Evolutionary conservation across 2,329 filamentous ascomycete genomes (phyloP), one percentile per base, ranked within the genome.

Genomic region (Fusarium sp.): DNA sequence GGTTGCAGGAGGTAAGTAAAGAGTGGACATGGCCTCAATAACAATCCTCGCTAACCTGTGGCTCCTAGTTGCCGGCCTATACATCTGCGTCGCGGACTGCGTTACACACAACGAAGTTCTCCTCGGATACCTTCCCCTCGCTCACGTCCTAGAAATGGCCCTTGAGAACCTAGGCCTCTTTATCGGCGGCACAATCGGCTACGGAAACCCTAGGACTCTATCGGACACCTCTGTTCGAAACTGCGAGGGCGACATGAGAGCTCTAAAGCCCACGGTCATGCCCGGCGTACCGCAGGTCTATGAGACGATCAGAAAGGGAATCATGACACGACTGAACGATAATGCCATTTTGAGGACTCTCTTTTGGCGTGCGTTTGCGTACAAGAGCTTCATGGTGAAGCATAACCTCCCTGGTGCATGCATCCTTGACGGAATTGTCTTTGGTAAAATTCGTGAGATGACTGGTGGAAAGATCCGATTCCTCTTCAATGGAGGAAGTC

Each of bases 221-320:
- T 92, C 95, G 4, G 95, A 98, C 78, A 82, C 85, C 3, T 96
- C 92, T 10, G 92, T 97, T 80, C 90, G 90, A 69, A 96, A 98
- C 80, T 98, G 93, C 83, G 90, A 91, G 69, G 95, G 96, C 72
- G 96, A 99, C 74, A 97, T 98, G 82, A 91, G 92, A 62, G 94
- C 97, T 77, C 91, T 98, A 77, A 88, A 88, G 72, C 96, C 96
- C 1, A 97, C 94, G 1, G 88, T 97, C 77, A 87, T 99, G 78
- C 91, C 97, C 25, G 96, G 96, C 78, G 96, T 99, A 2, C 96
- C 96, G 0, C 94, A 97, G 59, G 92, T 98, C 29, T 99, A 95
- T 93, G 96, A 99, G 83, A 94, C 93, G 1, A 91, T 99, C 75
- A 95, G 94, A 85, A 99, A 98, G 85, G 95, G 96, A 53, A 92